Conservation (phyloP, 2,329 filamentous ascomycete species). For the Myriosclerotinia curreyana region DNA sequence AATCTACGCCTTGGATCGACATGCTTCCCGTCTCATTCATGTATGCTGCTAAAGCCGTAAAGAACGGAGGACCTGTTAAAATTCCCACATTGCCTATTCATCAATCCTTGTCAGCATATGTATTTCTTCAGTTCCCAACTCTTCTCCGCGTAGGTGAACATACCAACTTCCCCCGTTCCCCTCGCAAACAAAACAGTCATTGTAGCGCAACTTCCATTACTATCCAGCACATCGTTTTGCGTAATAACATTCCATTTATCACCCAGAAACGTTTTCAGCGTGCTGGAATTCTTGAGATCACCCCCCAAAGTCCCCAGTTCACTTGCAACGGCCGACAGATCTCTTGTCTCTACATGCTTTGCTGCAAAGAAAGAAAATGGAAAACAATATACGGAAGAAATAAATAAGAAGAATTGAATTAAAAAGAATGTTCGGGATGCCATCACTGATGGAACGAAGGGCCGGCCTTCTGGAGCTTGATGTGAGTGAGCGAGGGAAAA, state of each 20-base stretch:
- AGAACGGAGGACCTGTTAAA: conserved; percentile 34
- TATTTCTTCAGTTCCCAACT: background rate
- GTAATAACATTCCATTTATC: conserved; percentile 15
- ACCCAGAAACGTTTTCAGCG: conserved; percentile 1
- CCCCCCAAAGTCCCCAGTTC: conserved; percentile 11
- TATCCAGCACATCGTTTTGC: conserved; percentile 15
- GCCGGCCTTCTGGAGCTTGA: background rate
- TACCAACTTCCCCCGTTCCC: conserved; percentile 33
- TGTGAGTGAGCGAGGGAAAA: background rate
- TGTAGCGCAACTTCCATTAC: conserved; percentile 30
- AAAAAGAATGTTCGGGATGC: background rate
- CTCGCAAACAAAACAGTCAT: conserved; percentile 35
- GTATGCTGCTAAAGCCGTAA: conserved; percentile 32
- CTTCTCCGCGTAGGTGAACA: background rate
- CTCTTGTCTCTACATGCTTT: background rate
- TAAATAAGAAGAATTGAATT: background rate
- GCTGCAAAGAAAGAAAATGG: background rate
- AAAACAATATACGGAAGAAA: background rate
- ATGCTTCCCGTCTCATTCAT: conserved; percentile 44
- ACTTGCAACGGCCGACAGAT: conserved; percentile 4
- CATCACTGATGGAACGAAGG: background rate
- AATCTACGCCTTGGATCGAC: conserved; percentile 53
- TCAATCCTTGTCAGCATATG: background rate
- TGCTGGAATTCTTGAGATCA: conserved; percentile 16
- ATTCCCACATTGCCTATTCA: conserved; percentile 34